Percentiles rank a stretch among this genome's conserved stretches.
These are phyloP conservation scores for Xylariaceae sp. DNA, from an alignment of 2,329 filamentous ascomycete genomes.

Conservation along the genomic window DNA sequence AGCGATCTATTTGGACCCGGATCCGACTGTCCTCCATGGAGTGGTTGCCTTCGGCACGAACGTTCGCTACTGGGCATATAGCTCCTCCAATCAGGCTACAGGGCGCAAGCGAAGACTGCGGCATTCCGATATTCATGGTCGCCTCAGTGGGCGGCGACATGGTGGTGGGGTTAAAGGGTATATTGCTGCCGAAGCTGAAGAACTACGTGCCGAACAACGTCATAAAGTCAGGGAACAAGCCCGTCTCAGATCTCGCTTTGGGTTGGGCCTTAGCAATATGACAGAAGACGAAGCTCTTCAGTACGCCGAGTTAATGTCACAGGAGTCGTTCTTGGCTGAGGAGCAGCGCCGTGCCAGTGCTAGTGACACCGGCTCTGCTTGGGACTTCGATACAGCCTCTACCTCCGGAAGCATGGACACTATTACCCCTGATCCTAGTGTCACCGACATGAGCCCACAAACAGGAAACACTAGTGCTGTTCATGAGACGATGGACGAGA, in stretches of 20 bases:
- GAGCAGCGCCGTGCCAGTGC: slow-evolving; percentile 54
- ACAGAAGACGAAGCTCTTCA: slow-evolving; percentile 64
- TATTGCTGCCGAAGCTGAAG: slow-evolving; percentile 81
- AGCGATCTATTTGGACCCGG: slow-evolving; percentile 82
- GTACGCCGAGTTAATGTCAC: slow-evolving; percentile 65
- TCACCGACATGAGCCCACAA: slow-evolving; percentile 40
- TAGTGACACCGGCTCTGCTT: slow-evolving; percentile 49
- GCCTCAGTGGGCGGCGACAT: slow-evolving; percentile 48
- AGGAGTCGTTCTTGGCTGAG: slow-evolving; percentile 57
- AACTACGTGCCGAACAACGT: slow-evolving; percentile 72
- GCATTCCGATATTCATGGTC: slow-evolving; percentile 60
- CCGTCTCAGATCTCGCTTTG: slow-evolving; percentile 76
- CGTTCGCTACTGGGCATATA: slow-evolving; percentile 91
- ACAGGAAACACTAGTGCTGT: slow-evolving; percentile 24
- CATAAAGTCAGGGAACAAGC: slow-evolving; percentile 65
- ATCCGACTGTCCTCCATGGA: slow-evolving; percentile 80
- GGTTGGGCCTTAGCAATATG: slow-evolving; percentile 69
- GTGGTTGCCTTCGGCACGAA: slow-evolving; percentile 84
- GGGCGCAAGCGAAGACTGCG: slow-evolving; percentile 77
- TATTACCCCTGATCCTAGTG: slow-evolving; percentile 54
- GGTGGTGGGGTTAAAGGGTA: slow-evolving; percentile 73
- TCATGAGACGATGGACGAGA: slow-evolving; percentile 40
- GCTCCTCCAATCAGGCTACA: slow-evolving; percentile 73
- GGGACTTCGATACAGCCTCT: slow-evolving; percentile 42
- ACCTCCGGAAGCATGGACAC: slow-evolving; percentile 42